phyloP scores from a whole-genome alignment of 1,284 basidiomycete species.

The Ceratobasidium sp. region DNA sequence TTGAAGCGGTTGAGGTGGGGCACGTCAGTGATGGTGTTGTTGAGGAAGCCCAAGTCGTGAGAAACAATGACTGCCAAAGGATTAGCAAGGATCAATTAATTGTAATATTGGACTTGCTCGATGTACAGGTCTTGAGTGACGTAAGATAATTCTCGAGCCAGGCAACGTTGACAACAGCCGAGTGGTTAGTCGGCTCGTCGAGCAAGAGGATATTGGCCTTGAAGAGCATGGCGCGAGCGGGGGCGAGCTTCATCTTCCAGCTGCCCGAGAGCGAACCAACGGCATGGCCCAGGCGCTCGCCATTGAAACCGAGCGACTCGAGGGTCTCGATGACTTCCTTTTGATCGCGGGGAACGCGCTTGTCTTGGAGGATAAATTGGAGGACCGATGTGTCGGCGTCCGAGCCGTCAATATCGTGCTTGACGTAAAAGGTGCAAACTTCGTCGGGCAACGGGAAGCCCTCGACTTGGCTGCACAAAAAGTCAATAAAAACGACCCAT shows the following conservation, averaged over 20 bases:
- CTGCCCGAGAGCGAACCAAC: constrained; percentile 97
- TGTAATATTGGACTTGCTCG: constrained; percentile 69
- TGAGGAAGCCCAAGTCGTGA: constrained; percentile 99
- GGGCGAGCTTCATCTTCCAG: constrained; percentile 99
- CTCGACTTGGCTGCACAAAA: constrained; percentile 82
- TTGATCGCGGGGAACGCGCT: constrained; percentile 81
- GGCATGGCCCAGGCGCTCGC: constrained; percentile 85
- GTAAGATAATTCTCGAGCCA: constrained; percentile 98
- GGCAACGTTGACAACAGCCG: constrained; percentile 96
- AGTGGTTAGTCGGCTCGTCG: constrained; percentile 98
- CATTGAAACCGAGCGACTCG: constrained; percentile 90
- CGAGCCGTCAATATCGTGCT: constrained; percentile 97
- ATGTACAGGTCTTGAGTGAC: constrained; percentile 90
- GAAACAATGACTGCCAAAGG: constrained; percentile 85
- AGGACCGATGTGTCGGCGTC: constrained; percentile 94
- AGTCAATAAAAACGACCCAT: constrained; percentile 25
- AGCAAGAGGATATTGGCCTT: constrained; percentile 97
- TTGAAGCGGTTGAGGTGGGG: constrained; percentile 99
- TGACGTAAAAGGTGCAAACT: constrained; percentile 98
- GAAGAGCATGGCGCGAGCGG: constrained; percentile 99
- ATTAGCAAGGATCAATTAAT: constrained; percentile 47
- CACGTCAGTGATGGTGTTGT: constrained; percentile 98
- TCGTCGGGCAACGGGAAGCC: constrained; percentile 97
- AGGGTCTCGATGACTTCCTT: constrained; percentile 85
- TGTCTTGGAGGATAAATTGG: constrained; percentile 88